phyloP scores from a whole-genome alignment of 2,329 filamentous ascomycete genomes.

The Botryotinia convoluta region DNA sequence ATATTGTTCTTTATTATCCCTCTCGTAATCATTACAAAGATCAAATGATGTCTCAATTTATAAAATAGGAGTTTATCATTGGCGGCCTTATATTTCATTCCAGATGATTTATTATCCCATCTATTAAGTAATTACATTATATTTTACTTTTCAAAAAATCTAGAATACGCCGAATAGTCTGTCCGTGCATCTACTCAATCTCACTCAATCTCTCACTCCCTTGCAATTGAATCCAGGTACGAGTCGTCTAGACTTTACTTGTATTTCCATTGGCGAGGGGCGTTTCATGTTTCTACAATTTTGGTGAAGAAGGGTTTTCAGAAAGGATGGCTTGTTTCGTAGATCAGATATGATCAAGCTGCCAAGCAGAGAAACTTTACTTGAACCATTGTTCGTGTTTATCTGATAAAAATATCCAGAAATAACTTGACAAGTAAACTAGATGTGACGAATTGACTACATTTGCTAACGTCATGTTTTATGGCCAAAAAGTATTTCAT shows the following conservation, averaged over 20 bases:
- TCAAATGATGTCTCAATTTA: neutral
- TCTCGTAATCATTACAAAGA: neutral
- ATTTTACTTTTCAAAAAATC: neutral
- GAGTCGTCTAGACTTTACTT: neutral
- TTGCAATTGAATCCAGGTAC: neutral
- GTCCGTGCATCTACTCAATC: neutral
- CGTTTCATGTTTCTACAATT: neutral
- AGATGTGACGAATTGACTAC: neutral
- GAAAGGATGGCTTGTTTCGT: neutral
- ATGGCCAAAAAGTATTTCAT: neutral
- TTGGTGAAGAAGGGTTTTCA: neutral
- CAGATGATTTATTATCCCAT: neutral
- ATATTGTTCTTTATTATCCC: neutral
- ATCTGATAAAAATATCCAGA: neutral
- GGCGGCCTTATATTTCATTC: neutral
- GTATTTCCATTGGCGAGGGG: neutral
- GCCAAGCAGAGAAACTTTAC: neutral
- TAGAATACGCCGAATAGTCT: neutral
- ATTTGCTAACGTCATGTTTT: neutral
- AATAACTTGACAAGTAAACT: neutral
- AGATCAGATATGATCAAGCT: neutral
- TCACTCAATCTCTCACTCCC: neutral
- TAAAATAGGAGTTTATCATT: neutral
- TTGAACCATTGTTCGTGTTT: neutral
- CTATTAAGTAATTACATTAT: neutral